Conservation (phyloP, 805 yeast species). For the Sungouiella thailandica region DNA sequence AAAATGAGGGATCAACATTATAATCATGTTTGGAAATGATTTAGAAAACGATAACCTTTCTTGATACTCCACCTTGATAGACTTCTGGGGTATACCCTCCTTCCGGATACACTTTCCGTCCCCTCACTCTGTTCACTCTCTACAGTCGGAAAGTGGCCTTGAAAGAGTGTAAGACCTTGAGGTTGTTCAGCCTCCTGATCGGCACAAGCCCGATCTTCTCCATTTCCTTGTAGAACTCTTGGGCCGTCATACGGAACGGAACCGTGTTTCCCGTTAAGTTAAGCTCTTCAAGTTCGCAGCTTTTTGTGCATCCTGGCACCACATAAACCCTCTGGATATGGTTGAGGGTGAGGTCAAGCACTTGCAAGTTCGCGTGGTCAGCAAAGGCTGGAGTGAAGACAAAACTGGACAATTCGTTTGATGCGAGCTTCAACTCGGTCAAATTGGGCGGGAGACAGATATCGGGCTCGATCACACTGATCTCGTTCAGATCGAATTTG, state of each 20-base stretch:
- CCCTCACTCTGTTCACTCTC: too few species aligned
- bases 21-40: too few species aligned
- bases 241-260: conserved; percentile 11
- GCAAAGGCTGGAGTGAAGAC: conserved; percentile 8
- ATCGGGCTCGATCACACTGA: conserved; percentile 8
- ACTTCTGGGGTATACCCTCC: too few species aligned
- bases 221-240: conserved; percentile 20
- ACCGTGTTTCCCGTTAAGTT: conserved; percentile 17
- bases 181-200: conserved; percentile 18
- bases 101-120: too few species aligned
- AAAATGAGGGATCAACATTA: too few species aligned
- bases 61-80: not conserved
- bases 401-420: conserved; percentile 15
- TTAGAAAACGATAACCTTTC: too few species aligned
- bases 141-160: not conserved
- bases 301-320: conserved; percentile 2
- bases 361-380: conserved; percentile 8
- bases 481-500: conserved; percentile 13
- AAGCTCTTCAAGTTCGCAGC: conserved; percentile 11
- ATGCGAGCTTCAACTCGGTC: conserved; percentile 12
- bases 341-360: conserved; percentile 11
- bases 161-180: conserved; percentile 24
- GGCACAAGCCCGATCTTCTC: conserved; percentile 19
- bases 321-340: conserved; percentile 5
- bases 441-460: conserved; percentile 12